A percentile compares a stretch with the other conserved stretches of the same genome.
Conservation (phyloP, 2,329 filamentous ascomycete species). For the Neonectria punicea region DNA sequence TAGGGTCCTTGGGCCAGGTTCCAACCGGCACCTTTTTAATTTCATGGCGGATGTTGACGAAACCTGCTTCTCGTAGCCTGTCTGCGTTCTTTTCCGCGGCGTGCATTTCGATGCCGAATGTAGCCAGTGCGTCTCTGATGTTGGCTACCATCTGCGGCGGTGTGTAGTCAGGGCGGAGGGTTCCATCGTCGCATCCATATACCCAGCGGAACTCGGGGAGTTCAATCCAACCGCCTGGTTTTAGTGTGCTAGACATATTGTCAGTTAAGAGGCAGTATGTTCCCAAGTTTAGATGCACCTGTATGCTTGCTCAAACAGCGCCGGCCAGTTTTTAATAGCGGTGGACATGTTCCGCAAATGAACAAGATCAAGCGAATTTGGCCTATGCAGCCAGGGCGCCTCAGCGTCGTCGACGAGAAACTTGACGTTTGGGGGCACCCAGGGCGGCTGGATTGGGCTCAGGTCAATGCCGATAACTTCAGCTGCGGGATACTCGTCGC, state of each 20-base stretch:
- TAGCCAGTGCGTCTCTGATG: slow-evolving; percentile 41
- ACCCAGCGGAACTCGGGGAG: slow-evolving; percentile 48
- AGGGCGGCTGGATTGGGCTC: slow-evolving; percentile 52
- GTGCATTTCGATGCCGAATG: slow-evolving; percentile 46
- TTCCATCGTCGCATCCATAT: slow-evolving; percentile 45
- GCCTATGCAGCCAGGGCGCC: slow-evolving; percentile 43
- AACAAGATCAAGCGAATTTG: slow-evolving; percentile 42
- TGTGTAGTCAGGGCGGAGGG: slow-evolving; percentile 28
- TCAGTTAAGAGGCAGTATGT: neutral
- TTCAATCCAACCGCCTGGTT: slow-evolving; percentile 60
- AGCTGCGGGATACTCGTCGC: slow-evolving; percentile 51
- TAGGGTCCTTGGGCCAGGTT: slow-evolving; percentile 58
- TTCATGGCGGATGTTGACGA: slow-evolving; percentile 51
- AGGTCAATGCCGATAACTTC: slow-evolving; percentile 54
- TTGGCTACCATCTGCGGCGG: slow-evolving; percentile 16
- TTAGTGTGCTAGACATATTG: slow-evolving; percentile 36
- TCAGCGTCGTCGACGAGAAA: slow-evolving; percentile 53
- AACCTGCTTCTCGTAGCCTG: slow-evolving; percentile 50
- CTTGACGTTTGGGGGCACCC: slow-evolving; percentile 53
- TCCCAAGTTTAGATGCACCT: slow-evolving; percentile 18
- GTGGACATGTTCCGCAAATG: slow-evolving; percentile 52
- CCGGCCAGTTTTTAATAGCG: slow-evolving; percentile 39
- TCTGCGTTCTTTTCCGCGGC: slow-evolving; percentile 37
- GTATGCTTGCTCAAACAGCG: slow-evolving; percentile 35
- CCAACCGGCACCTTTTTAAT: slow-evolving; percentile 59